These are phyloP conservation scores for Pichia ethanolica DNA, from an alignment of 805 yeast species.

Conservation along the genomic window DNA sequence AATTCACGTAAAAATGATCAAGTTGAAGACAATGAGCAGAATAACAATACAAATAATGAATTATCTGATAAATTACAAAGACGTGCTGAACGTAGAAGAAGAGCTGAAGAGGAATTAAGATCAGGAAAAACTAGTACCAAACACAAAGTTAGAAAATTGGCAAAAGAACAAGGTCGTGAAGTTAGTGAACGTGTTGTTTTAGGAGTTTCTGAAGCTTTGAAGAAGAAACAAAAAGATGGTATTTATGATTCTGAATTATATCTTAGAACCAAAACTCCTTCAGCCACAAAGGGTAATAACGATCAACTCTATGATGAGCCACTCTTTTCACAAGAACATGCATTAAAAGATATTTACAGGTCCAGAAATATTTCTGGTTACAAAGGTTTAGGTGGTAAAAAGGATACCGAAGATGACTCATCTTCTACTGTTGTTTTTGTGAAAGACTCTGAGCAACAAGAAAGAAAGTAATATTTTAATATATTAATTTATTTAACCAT, in stretches of 20 bases:
- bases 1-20: constrained; percentile 9
- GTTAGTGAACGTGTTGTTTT: constrained; percentile 49
- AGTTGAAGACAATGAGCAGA: neutral
- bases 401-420: constrained; percentile 25
- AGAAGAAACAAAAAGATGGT: constrained; percentile 28
- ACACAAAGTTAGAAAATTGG: constrained; percentile 34
- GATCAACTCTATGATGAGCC: constrained; percentile 55
- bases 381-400: constrained; percentile 15
- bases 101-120: constrained; percentile 41
- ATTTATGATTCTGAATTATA: constrained; percentile 56
- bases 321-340: constrained; percentile 46
- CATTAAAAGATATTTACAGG: constrained; percentile 42
- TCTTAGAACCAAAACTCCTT: constrained; percentile 32
- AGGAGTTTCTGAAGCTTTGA: constrained; percentile 30
- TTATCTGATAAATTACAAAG: constrained; percentile 30
- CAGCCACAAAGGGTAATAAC: constrained; percentile 23
- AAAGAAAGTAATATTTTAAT: neutral
- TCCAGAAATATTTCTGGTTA: constrained; percentile 23
- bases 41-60: constrained; percentile 9
- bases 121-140: constrained; percentile 38
- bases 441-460: constrained; percentile 11
- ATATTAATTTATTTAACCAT: neutral
- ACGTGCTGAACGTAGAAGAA: constrained; percentile 37
- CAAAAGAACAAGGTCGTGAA: constrained; percentile 42
- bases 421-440: constrained; percentile 21